phyloP scores from a whole-genome alignment of 768 basidiomycete genomes.

The Symmetrospora coprosmae region DNA sequence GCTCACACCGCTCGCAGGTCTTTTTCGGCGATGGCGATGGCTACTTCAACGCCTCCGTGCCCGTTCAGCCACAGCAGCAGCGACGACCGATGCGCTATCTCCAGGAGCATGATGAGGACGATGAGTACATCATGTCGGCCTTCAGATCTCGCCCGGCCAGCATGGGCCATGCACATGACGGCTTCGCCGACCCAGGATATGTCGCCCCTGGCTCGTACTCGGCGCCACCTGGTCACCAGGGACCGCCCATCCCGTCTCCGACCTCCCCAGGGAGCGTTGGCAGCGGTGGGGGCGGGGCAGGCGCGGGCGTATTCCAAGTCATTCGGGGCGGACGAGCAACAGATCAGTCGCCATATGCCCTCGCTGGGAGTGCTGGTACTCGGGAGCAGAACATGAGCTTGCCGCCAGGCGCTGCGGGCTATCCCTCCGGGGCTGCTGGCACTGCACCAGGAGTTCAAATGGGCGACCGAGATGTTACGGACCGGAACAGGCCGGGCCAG shows the following conservation, averaged over 20 bases:
- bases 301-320: constrained; percentile 56
- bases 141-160: constrained; percentile 48
- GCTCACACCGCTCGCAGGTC: too few relatives aligned
- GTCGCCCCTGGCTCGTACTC: constrained; percentile 28
- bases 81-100: too few relatives aligned
- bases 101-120: constrained; percentile 55
- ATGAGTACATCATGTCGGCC: constrained; percentile 82
- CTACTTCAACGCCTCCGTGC: constrained; percentile 20
- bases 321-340: constrained; percentile 68
- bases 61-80: constrained; percentile 25
- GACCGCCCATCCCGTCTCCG: neutral
- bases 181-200: constrained; percentile 41
- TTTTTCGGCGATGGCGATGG: too few relatives aligned
- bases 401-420: constrained; percentile 10
- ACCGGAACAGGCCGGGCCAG: neutral
- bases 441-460: neutral
- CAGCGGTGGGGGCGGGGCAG: constrained; percentile 12
- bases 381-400: neutral
- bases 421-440: neutral
- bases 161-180: constrained; percentile 42
- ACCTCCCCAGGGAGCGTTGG: constrained; percentile 23
- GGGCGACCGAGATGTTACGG: neutral
- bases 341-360: constrained; percentile 14
- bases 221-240: constrained; percentile 31
- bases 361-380: too few relatives aligned